These are phyloP conservation scores for Bifiguratus adelaidae DNA, from an alignment of 192 early-diverging fungal genomes.

Conservation along the genomic window DNA sequence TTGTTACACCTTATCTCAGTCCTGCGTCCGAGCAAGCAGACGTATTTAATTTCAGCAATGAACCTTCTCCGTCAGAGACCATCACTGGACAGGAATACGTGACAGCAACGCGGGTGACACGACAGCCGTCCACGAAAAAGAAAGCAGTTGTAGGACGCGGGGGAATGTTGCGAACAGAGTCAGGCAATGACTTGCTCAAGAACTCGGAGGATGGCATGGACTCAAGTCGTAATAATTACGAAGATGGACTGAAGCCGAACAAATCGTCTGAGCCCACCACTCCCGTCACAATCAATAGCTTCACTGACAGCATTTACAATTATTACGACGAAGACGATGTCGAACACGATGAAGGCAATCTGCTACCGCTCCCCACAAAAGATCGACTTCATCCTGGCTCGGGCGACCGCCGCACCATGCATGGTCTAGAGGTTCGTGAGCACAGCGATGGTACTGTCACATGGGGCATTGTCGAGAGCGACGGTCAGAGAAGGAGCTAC, in stretches of 20 bases:
- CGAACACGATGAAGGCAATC: neutral
- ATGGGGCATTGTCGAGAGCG: conserved; percentile 17
- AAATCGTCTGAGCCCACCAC: neutral
- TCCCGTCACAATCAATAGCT: neutral
- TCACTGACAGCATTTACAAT: conserved; percentile 9
- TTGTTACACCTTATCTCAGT: no score
- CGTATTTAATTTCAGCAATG: neutral
- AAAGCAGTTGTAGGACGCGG: neutral
- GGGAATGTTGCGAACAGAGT: no score
- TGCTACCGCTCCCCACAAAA: neutral
- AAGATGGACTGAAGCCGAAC: neutral
- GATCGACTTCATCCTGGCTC: neutral
- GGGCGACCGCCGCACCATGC: conserved; percentile 1
- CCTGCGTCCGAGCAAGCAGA: no score
- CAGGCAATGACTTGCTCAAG: no score
- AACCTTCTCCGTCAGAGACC: neutral
- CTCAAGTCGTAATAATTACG: neutral
- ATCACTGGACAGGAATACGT: neutral
- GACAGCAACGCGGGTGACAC: neutral
- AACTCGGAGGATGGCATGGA: neutral
- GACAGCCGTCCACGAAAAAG: neutral
- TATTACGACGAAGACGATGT: neutral
- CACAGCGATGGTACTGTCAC: conserved; percentile 19
- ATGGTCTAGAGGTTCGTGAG: conserved; percentile 21
- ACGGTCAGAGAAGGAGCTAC: conserved; percentile 13